phyloP scores from a whole-genome alignment of 2,329 filamentous ascomycete genomes.

The Calonectria henricotiae region DNA sequence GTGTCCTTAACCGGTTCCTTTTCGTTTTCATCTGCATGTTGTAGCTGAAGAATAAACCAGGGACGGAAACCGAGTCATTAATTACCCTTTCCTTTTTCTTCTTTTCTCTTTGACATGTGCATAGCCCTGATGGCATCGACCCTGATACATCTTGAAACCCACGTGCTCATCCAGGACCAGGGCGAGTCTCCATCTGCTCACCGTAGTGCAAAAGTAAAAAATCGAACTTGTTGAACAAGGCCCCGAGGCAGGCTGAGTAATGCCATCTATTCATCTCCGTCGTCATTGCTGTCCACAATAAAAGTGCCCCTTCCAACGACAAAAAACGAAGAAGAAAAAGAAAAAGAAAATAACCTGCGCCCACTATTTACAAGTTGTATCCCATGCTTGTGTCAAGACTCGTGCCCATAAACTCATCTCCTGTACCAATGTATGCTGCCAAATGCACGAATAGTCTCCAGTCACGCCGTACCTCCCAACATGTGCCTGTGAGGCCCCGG shows the following conservation, averaged over 20 bases:
- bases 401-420: conserved; percentile 18
- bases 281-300: conserved; percentile 25
- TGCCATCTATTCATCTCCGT: conserved; percentile 34
- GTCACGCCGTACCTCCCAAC: conserved; percentile 26
- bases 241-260: conserved; percentile 13
- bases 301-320: conserved; percentile 5
- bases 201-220: conserved; percentile 19
- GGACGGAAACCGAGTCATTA: neutral
- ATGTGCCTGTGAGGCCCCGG: conserved; percentile 34
- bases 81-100: neutral
- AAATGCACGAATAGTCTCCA: conserved; percentile 19
- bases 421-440: conserved; percentile 23
- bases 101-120: too few relatives aligned
- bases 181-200: neutral
- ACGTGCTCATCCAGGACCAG: neutral
- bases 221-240: neutral
- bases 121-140: conserved; percentile 28
- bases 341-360: conserved; percentile 5
- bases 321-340: neutral
- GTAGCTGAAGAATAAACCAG: neutral
- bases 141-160: conserved; percentile 18
- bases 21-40: neutral
- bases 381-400: neutral
- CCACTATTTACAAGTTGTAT: conserved; percentile 33
- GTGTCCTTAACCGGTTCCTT: neutral